Evolutionary conservation across 1,284 basidiomycete species (phyloP).

Genomic region (Moniliophthora roreri): DNA sequence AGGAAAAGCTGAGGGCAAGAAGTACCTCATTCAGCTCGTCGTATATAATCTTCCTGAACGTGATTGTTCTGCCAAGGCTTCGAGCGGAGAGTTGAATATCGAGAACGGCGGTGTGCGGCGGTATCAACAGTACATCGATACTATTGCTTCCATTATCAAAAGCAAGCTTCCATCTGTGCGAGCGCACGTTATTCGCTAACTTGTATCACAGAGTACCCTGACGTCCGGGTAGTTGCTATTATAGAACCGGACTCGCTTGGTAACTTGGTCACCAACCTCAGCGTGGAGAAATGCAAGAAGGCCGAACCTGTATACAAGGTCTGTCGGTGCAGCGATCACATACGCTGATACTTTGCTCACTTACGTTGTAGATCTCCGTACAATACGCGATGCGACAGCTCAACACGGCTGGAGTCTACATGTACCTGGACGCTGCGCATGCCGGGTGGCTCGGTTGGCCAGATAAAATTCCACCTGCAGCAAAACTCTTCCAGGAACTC

Average conservation of each 20-base stretch:
- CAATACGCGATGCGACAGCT: constrained; percentile 57
- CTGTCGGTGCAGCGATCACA: neutral
- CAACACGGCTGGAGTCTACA: constrained; percentile 53
- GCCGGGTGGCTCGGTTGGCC: constrained; percentile 71
- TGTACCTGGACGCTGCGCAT: constrained; percentile 65
- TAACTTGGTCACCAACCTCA: constrained; percentile 64
- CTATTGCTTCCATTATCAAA: constrained; percentile 55
- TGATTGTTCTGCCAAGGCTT: constrained; percentile 63
- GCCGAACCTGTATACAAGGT: constrained; percentile 54
- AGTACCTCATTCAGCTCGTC: constrained; percentile 60
- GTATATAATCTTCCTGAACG: constrained; percentile 64
- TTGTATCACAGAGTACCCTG: constrained; percentile 45
- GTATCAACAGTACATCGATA: constrained; percentile 61
- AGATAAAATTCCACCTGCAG: constrained; percentile 59
- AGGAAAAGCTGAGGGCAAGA: constrained; percentile 42
- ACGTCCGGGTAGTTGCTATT: constrained; percentile 61
- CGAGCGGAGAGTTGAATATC: constrained; percentile 64
- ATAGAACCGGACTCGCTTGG: constrained; percentile 67
- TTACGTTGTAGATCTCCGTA: no score
- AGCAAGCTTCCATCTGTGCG: constrained; percentile 32
- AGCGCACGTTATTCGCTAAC: neutral
- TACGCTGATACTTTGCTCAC: no score
- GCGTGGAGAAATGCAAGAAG: constrained; percentile 52
- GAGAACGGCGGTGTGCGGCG: constrained; percentile 54
- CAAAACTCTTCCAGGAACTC: constrained; percentile 50